Conservation (phyloP, 2,329 filamentous ascomycete genomes). For the Fusarium torulosum region DNA sequence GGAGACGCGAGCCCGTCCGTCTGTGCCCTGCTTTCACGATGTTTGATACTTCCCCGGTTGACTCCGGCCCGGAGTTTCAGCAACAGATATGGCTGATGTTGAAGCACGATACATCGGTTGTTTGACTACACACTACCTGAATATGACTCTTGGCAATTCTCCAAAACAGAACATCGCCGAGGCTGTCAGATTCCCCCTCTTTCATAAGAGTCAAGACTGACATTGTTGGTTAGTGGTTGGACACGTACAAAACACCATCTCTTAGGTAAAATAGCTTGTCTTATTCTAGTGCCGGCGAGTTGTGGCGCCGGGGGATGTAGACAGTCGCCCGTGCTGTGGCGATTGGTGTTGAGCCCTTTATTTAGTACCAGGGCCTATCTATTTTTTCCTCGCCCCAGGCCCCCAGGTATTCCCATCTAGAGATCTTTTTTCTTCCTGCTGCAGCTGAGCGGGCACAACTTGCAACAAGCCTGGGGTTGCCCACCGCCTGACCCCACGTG, state of each 20-base stretch:
- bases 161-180: conserved; percentile 5
- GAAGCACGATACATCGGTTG: conserved; percentile 23
- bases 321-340: conserved; percentile 35
- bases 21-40: conserved; percentile 29
- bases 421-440: conserved; percentile 9
- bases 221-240: neutral
- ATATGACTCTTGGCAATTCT: conserved; percentile 17
- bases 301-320: conserved; percentile 16
- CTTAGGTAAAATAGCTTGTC: conserved; percentile 12
- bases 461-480: conserved; percentile 30
- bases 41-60: conserved; percentile 15
- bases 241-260: conserved; percentile 1
- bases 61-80: conserved; percentile 31
- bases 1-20: conserved; percentile 22
- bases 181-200: conserved; percentile 2
- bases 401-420: conserved; percentile 9
- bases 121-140: conserved; percentile 14
- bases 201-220: neutral
- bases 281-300: conserved; percentile 4
- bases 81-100: conserved; percentile 21
- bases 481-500: conserved; percentile 41
- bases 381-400: neutral
- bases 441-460: neutral
- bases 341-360: conserved; percentile 30
- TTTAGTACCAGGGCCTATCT: neutral